phyloP scores from a whole-genome alignment of 345 rosid genomes.

The Iberis pinnata region DNA sequence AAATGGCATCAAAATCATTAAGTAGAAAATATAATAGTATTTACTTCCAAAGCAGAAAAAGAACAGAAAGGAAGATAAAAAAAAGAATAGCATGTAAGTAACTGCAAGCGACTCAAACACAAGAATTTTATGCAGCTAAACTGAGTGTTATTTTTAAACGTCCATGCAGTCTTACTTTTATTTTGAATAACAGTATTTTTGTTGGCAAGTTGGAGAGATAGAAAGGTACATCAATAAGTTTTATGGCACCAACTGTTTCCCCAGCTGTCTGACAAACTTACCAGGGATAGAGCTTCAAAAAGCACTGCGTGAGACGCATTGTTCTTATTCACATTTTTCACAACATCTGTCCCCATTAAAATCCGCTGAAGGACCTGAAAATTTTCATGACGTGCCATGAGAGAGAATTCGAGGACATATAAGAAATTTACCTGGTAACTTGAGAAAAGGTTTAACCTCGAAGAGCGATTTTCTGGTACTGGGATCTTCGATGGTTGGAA shows the following conservation, averaged over 20 bases:
- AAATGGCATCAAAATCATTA: too few relatives aligned
- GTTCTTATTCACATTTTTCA: constrained; percentile 97
- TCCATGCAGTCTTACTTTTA: constrained; percentile 6
- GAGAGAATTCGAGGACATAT: constrained; percentile 11
- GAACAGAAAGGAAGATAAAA: not conserved
- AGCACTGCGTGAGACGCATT: constrained; percentile 99
- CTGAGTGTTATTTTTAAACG: not conserved
- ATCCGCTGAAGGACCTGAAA: constrained; percentile 92
- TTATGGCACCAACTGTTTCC: not conserved
- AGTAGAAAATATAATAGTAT: too few relatives aligned
- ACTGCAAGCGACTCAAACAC: constrained; percentile 14
- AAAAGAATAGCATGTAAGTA: not conserved
- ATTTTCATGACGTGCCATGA: constrained; percentile 31
- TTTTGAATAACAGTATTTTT: constrained; percentile 4
- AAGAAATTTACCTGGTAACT: constrained; percentile 11
- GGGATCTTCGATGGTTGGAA: constrained; percentile 96
- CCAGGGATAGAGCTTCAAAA: constrained; percentile 97
- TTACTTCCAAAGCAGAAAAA: not conserved
- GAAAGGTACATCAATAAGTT: constrained; percentile 6
- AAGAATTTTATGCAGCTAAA: not conserved
- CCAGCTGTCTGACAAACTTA: constrained; percentile 36
- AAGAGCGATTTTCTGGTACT: constrained; percentile 79
- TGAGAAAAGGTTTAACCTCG: constrained; percentile 59
- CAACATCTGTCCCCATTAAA: constrained; percentile 99
- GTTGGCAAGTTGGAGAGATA: not conserved